These are phyloP conservation scores for Artemisia argyi DNA, from an alignment of 129 eudicot genomes.

Conservation along the genomic window DNA sequence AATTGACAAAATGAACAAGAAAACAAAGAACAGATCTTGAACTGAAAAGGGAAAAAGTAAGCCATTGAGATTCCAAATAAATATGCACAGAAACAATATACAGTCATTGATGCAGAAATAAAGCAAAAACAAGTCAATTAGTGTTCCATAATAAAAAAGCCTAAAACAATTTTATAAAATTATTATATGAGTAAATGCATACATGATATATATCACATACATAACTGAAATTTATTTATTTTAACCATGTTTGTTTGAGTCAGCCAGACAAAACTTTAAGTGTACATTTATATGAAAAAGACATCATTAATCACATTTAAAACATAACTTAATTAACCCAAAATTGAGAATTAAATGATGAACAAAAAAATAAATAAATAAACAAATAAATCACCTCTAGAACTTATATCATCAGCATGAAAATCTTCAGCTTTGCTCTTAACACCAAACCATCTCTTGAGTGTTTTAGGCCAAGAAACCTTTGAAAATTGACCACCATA, in stretches of 20 bases:
- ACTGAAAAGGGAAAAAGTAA: slow-evolving; percentile 36
- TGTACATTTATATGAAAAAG: too few species aligned
- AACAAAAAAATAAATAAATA: neutral
- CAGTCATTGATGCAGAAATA: slow-evolving; percentile 45
- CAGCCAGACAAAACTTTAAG: too few species aligned
- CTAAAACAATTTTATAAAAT: slow-evolving; percentile 6
- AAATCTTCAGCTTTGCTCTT: slow-evolving; percentile 84
- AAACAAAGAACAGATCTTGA: slow-evolving; percentile 51
- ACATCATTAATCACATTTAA: too few species aligned
- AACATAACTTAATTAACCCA: neutral
- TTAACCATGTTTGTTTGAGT: too few species aligned
- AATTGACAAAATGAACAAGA: slow-evolving; percentile 32
- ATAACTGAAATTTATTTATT: too few species aligned
- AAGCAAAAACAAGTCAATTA: slow-evolving; percentile 41
- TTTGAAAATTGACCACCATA: slow-evolving; percentile 38
- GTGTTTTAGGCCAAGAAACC: slow-evolving; percentile 89
- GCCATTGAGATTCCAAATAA: slow-evolving; percentile 36
- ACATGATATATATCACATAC: too few species aligned
- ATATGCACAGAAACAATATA: slow-evolving; percentile 21
- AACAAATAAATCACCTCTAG: slow-evolving; percentile 50
- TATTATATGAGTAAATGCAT: neutral
- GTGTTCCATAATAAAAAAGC: slow-evolving; percentile 23
- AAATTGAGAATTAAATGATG: slow-evolving; percentile 18
- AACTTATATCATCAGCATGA: slow-evolving; percentile 71
- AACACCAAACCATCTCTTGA: slow-evolving; percentile 90